Evolutionary conservation across 2,329 filamentous ascomycete species (phyloP), one percentile per base, ranked within the genome.

Genomic region (Fusarium verrucosum): DNA sequence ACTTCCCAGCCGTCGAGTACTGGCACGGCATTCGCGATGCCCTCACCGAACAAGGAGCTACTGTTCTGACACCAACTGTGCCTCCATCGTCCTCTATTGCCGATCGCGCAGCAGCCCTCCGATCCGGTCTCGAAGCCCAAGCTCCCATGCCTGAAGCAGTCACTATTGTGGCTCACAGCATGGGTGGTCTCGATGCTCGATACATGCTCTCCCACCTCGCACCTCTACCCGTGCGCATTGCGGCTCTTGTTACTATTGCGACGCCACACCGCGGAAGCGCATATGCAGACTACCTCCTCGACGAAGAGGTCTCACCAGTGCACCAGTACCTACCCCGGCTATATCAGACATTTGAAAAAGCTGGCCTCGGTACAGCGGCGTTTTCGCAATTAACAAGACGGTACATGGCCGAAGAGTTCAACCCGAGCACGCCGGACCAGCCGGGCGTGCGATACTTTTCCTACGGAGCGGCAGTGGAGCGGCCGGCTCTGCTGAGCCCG

Each of bases 131-230:
- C 57, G 80, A 80, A 43, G 70, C 75, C 20, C 72, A 76, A 30
- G 76, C 75, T 10, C 80, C 83, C 2, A 36, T 46, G 13, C 63
- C 57, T 14, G 50, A 63, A 20, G 63, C 88, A 46, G 92, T 97
- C 65, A 92, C 92, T 73, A 91, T 97, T 58, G 82, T 93, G 19
- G 86, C 86, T 36, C 90, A 93, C 77, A 85, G 82, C 66, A 89
- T 89, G 86, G 86, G 87, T 43, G 87, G 87, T 3, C 79, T 90
- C 5, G 87, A 89, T 72, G 84, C 86, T 10, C 80, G 87, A 41
- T 87, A 88, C 74, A 87, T 89, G 86, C 85, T 89, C 50, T 85
- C 86, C 20, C 79, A 80, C 46, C 77, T 88, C 13, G 77, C 76
- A 37, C 83, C 83, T 1, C 72, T 75, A 22, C 74, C 77, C 36